Evolutionary conservation across 345 rosid species (phyloP).

Genomic region (Rhodamnia rubescens): DNA sequence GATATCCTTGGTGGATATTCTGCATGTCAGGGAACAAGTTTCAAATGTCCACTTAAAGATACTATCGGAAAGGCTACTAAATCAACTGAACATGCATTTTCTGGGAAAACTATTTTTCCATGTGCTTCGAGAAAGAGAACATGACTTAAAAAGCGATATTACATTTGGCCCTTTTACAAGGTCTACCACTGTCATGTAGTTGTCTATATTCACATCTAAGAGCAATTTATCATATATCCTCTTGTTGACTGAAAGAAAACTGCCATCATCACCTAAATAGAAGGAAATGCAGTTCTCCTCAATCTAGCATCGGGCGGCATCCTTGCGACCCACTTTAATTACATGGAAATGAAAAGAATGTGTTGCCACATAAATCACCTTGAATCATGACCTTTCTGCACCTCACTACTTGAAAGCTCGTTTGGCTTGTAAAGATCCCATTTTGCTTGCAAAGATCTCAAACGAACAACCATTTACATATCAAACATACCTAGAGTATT

Average conservation of each 20-base stretch:
- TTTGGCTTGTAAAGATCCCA: not conserved
- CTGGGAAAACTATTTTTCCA: not conserved
- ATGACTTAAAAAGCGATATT: not conserved
- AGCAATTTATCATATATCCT: not conserved
- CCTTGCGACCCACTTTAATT: not conserved
- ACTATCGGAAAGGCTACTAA: not conserved
- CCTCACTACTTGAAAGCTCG: not conserved
- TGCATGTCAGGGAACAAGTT: constrained; percentile 17
- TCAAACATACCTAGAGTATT: not conserved
- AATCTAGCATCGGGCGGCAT: not conserved
- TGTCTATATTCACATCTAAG: not conserved
- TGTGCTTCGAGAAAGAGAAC: not conserved
- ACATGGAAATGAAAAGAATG: not conserved
- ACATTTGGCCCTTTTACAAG: not conserved
- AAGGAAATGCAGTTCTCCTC: not conserved
- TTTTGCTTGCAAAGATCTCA: not conserved
- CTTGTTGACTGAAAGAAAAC: not conserved
- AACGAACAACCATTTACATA: not conserved
- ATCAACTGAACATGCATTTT: not conserved
- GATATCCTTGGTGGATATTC: constrained; percentile 88
- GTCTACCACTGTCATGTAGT: not conserved
- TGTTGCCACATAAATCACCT: not conserved
- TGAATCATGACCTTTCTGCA: not conserved
- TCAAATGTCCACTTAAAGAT: not conserved
- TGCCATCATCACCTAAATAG: not conserved